Evolutionary conservation across 2,329 filamentous ascomycete genomes (phyloP).

Genomic region (Chaetomium sp.): DNA sequence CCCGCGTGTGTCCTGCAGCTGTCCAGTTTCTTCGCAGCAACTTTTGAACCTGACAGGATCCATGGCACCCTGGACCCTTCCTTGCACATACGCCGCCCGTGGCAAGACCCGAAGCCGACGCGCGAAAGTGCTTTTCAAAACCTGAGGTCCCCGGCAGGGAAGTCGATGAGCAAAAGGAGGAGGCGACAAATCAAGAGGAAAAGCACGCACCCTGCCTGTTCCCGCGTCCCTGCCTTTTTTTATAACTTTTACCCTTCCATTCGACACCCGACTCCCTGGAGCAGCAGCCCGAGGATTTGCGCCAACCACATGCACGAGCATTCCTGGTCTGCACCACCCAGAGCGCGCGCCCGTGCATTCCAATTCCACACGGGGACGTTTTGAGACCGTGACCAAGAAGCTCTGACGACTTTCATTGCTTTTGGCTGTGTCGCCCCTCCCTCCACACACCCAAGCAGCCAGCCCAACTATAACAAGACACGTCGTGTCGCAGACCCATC

Average conservation of each 20-base stretch:
- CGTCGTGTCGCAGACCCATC: slow-evolving; percentile 57
- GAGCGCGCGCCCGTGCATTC: slow-evolving; percentile 40
- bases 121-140: slow-evolving; percentile 6
- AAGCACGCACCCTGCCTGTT: slow-evolving; percentile 20
- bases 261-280: slow-evolving; percentile 33
- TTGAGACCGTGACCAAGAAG: slow-evolving; percentile 4
- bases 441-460: slow-evolving; percentile 47
- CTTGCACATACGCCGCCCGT: slow-evolving; percentile 25
- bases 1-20: slow-evolving; percentile 25
- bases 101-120: slow-evolving; percentile 3
- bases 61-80: neutral
- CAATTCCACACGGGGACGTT: slow-evolving; percentile 28
- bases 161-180: slow-evolving; percentile 25
- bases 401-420: slow-evolving; percentile 29
- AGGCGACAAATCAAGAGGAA: slow-evolving; percentile 28
- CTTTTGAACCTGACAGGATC: neutral
- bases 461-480: slow-evolving; percentile 64
- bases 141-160: slow-evolving; percentile 14
- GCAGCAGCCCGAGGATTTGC: slow-evolving; percentile 40
- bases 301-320: slow-evolving; percentile 56
- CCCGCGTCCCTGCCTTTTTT: slow-evolving; percentile 29
- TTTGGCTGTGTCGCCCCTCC: slow-evolving; percentile 38
- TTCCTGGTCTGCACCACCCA: slow-evolving; percentile 48
- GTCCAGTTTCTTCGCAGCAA: neutral
- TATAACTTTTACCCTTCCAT: slow-evolving; percentile 35